Conservation (phyloP, 345 rosid genomes). For the Gossypium turneri region DNA sequence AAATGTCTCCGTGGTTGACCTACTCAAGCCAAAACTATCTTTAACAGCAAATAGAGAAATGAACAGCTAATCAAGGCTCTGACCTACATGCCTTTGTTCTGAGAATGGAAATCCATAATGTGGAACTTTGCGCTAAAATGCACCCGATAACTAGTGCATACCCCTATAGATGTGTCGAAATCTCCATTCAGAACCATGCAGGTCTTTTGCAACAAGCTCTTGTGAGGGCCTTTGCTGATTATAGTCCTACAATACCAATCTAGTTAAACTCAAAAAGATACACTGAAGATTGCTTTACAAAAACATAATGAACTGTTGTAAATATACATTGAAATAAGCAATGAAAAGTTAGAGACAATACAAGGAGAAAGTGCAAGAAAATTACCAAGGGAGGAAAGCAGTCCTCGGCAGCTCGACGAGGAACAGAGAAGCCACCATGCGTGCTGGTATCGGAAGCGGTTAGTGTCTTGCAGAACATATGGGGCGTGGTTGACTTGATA, state of each 20-base stretch:
- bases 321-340: not conserved
- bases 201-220: constrained; percentile 95
- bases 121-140: not conserved
- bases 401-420: constrained; percentile 99
- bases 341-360: not conserved
- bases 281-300: not conserved
- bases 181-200: constrained; percentile 89
- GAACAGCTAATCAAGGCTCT: not conserved
- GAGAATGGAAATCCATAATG: not conserved
- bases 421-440: constrained; percentile 99
- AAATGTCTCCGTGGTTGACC: constrained; percentile 99
- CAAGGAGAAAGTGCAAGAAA: not conserved
- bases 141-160: constrained; percentile 19
- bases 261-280: not conserved
- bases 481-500: constrained; percentile 68
- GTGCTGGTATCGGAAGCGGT: constrained; percentile 99
- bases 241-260: constrained; percentile 59
- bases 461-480: constrained; percentile 98
- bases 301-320: not conserved
- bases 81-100: not conserved
- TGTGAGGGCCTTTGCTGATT: constrained; percentile 93
- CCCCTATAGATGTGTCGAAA: constrained; percentile 97
- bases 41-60: constrained; percentile 5
- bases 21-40: constrained; percentile 24
- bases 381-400: constrained; percentile 98